Conservation (phyloP, 2,329 filamentous ascomycete species). For the Canariomyces notabilis region DNA sequence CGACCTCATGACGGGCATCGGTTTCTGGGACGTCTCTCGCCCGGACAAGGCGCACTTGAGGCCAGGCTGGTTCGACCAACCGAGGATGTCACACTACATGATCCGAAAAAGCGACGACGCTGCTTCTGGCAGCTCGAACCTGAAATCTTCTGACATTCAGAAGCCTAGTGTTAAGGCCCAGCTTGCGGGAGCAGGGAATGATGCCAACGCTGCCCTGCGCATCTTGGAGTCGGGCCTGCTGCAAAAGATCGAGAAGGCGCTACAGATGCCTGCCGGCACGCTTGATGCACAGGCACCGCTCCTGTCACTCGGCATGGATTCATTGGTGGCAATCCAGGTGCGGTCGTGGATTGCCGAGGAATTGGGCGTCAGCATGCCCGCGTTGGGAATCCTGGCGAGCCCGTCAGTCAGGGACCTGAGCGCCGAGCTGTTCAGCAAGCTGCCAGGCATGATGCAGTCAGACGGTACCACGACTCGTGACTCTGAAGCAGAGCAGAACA, state of each 20-base stretch:
- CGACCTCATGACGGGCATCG: neutral
- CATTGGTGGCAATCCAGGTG: conserved; percentile 32
- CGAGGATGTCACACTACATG: neutral
- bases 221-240: neutral
- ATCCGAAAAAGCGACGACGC: too few species aligned
- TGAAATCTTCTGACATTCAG: too few species aligned
- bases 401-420: neutral
- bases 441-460: neutral
- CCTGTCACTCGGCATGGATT: conserved; percentile 26
- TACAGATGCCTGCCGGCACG: neutral
- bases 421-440: neutral
- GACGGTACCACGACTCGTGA: neutral
- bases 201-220: neutral
- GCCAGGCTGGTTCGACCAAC: too few species aligned
- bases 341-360: conserved; percentile 34
- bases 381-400: conserved; percentile 29
- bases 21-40: neutral
- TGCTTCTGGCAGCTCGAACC: too few species aligned
- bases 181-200: too few species aligned
- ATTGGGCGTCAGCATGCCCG: conserved; percentile 29
- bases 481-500: too few species aligned
- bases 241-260: neutral
- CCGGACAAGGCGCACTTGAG: neutral
- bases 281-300: neutral
- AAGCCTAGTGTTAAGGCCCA: too few species aligned